phyloP scores from a whole-genome alignment of 192 early-diverging fungal species.

The Coemansia sp. region DNA sequence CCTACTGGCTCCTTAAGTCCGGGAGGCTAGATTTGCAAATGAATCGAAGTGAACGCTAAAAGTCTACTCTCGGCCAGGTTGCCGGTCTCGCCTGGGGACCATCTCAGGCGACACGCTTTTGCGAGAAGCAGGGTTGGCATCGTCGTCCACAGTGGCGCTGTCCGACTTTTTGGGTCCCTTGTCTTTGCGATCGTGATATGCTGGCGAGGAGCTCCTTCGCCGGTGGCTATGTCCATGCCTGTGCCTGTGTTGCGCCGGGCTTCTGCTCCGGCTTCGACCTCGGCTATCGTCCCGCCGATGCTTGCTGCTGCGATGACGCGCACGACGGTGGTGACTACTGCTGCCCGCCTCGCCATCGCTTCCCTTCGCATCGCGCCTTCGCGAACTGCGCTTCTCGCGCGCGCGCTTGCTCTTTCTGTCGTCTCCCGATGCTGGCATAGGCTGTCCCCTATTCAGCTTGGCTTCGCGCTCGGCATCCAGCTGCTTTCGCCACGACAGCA shows the following conservation, averaged over 20 bases:
- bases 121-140: not conserved
- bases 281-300: constrained; percentile 4
- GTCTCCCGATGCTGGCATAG: not conserved
- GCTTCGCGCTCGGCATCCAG: constrained; percentile 48
- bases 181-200: not conserved
- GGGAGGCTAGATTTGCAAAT: not conserved
- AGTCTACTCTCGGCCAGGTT: not conserved
- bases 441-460: constrained; percentile 17
- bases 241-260: not conserved
- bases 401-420: not conserved
- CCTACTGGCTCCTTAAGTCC: constrained; percentile 1
- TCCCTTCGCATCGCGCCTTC: not conserved
- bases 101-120: not conserved
- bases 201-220: constrained; percentile 17
- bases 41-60: not conserved
- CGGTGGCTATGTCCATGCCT: constrained; percentile 11
- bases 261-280: not conserved
- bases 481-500: constrained; percentile 46
- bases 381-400: constrained; percentile 3
- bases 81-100: not conserved
- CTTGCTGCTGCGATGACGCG: constrained; percentile 2
- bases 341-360: constrained; percentile 1
- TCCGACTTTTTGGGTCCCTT: not conserved
- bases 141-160: not conserved
- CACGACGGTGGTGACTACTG: not conserved